Base-by-base conservation (phyloP, 2,329 filamentous ascomycete genomes). In the Myriosclerotinia curreyana region DNA sequence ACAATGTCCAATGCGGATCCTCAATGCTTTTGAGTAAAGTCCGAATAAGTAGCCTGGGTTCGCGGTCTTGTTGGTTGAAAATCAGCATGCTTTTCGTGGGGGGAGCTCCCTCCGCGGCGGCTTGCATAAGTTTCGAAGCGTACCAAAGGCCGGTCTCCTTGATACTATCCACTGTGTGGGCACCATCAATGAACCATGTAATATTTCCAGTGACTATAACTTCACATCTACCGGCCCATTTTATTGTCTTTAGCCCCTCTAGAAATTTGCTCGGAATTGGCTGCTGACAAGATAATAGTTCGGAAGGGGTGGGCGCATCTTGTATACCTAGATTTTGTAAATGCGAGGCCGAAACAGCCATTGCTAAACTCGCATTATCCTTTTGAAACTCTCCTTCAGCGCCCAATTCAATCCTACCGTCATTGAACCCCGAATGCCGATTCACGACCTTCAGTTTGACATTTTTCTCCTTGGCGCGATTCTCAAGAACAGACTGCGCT, bases 51-150 rank as follows among this genome's bases (percentile, higher is more conserved):
- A 83, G 79, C 5, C 79, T 77, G 6, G 90, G 90, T 72, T 96
- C 87, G 40, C 92, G 85, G 12, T 91, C 92, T 73, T 96, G 92
- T 76, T 97, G 94, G 76, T 97, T 97, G 81, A 98, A 98, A 55
- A 98, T 82, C 53, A 98, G 78, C 64, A 89, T 71, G 28, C 65
- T 69, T 72, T 73, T 58, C 66, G 70, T 61, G 25, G 68, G 68
- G 12, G 60, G 59, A 3, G 49, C 51, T 1, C 25, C 22, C 3
- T 59, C 52, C 5, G 36, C 15, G 15, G n/a, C 34, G 38, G 67
- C 66, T 12, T 65, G 46, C 0, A 31, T 22, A 12, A 65, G 38
- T 70, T 82, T 79, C 14, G 74, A 74, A 2, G 84, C 84, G 72
- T 96, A 98, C 93, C 93, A 97, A 65, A 83, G 82, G 0, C 87